These are phyloP conservation scores for Nepenthes mirabilis DNA, from an alignment of 148 eudicot species.

Conservation along the genomic window DNA sequence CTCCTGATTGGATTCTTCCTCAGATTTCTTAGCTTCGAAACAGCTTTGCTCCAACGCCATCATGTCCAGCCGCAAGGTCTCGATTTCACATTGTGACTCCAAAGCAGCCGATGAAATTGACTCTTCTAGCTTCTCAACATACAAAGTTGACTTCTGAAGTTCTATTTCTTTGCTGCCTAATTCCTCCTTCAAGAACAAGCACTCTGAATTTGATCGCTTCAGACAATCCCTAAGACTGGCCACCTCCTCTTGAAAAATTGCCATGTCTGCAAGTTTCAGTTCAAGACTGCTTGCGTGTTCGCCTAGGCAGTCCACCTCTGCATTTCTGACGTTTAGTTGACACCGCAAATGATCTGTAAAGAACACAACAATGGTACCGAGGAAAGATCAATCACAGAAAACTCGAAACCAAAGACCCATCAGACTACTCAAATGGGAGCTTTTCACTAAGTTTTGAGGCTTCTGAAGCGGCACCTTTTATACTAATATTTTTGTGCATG, in stretches of 20 bases:
- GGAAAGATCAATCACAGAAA: neutral
- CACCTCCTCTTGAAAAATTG: conserved; percentile 33
- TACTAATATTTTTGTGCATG: too few relatives aligned
- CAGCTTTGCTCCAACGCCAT: conserved; percentile 30
- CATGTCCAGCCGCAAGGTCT: conserved; percentile 60
- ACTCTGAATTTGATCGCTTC: conserved; percentile 33
- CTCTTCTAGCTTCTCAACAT: conserved; percentile 52
- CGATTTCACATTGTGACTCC: conserved; percentile 87
- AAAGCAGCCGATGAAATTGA: conserved; percentile 40
- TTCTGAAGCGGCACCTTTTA: too few relatives aligned
- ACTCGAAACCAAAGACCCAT: neutral
- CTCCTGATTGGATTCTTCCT: conserved; percentile 30
- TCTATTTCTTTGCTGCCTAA: conserved; percentile 39
- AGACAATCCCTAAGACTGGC: conserved; percentile 34
- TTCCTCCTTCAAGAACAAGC: conserved; percentile 27
- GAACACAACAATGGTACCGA: conserved; percentile 5
- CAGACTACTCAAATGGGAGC: too few relatives aligned
- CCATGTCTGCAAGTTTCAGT: conserved; percentile 20
- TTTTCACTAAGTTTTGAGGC: too few relatives aligned
- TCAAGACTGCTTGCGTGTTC: conserved; percentile 30
- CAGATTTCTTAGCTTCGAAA: conserved; percentile 23
- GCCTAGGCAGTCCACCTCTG: conserved; percentile 25
- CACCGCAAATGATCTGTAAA: conserved; percentile 66
- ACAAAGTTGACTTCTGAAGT: conserved; percentile 24
- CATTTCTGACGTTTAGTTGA: conserved; percentile 41